Percentiles rank a stretch among this genome's conserved stretches.
These are phyloP conservation scores for Ampelomyces quisqualis DNA, from an alignment of 2,329 filamentous ascomycete genomes.

Conservation along the genomic window DNA sequence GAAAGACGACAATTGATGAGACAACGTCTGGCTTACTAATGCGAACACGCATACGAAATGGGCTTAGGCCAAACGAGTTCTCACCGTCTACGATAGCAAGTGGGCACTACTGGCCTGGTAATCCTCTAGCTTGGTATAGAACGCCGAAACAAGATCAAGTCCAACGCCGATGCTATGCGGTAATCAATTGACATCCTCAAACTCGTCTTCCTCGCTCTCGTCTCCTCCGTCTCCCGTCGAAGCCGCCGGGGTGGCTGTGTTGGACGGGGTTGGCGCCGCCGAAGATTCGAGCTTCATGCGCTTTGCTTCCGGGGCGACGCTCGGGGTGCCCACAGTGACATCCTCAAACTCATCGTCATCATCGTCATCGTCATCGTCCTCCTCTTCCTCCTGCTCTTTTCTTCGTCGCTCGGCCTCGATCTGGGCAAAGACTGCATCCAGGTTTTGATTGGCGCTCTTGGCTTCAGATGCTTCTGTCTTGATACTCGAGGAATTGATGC, in stretches of 20 bases:
- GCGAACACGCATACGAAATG: no score
- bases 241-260: conserved; percentile 38
- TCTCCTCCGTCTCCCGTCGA: conserved; percentile 48
- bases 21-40: no score
- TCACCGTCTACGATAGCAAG: background rate
- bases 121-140: conserved; percentile 5
- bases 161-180: conserved; percentile 36
- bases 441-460: conserved; percentile 55
- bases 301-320: conserved; percentile 53
- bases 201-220: conserved; percentile 51
- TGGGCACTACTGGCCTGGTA: conserved; percentile 2
- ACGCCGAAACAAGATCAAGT: conserved; percentile 8
- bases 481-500: conserved; percentile 36
- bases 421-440: conserved; percentile 68
- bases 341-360: conserved; percentile 50
- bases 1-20: no score
- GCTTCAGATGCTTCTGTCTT: conserved; percentile 52
- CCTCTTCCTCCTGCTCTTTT: conserved; percentile 42
- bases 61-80: no score
- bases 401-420: conserved; percentile 60
- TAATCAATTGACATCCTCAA: conserved; percentile 46
- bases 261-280: conserved; percentile 36
- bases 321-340: conserved; percentile 34
- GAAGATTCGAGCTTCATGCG: conserved; percentile 61
- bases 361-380: conserved; percentile 51